These are phyloP conservation scores for Nemania sp. DNA, from an alignment of 2,329 filamentous ascomycete species.

Conservation along the genomic window DNA sequence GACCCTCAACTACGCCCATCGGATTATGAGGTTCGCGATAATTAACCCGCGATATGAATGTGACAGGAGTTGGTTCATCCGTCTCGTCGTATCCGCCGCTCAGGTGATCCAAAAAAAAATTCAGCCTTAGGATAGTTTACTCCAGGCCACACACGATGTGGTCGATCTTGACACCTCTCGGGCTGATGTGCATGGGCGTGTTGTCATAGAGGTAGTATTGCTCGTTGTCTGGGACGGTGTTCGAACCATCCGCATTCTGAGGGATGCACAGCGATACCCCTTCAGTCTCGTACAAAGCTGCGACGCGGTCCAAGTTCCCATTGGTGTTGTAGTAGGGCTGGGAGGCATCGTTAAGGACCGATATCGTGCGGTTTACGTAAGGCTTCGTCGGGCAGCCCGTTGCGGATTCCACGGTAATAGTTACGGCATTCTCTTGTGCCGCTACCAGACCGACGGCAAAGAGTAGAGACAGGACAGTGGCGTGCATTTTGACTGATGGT, in stretches of 20 bases:
- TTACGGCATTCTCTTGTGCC: slow-evolving; percentile 3
- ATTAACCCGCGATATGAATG: too few relatives aligned
- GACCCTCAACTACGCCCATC: too few relatives aligned
- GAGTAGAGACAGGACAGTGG: slow-evolving; percentile 10
- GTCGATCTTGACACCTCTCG: slow-evolving; percentile 4
- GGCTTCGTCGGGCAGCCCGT: slow-evolving; percentile 3
- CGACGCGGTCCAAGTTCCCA: slow-evolving; percentile 7
- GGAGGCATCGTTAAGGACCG: not conserved
- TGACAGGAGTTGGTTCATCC: too few relatives aligned
- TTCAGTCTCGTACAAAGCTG: slow-evolving; percentile 4
- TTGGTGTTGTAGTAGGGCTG: not conserved
- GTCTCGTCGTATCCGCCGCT: too few relatives aligned
- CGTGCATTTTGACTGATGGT: slow-evolving; percentile 13
- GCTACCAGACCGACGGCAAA: slow-evolving; percentile 7
- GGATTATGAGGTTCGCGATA: too few relatives aligned
- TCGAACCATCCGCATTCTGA: slow-evolving; percentile 8
- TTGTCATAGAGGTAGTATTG: not conserved
- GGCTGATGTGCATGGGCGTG: not conserved
- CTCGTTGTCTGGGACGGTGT: not conserved
- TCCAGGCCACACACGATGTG: slow-evolving; percentile 13
- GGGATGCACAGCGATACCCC: slow-evolving; percentile 8
- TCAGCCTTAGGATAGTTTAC: too few relatives aligned
- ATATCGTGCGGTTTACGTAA: slow-evolving; percentile 8
- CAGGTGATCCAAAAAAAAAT: too few relatives aligned
- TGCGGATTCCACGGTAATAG: slow-evolving; percentile 5